Base-by-base conservation (phyloP, 169 alveolate genomes). In the Theileria parva region DNA sequence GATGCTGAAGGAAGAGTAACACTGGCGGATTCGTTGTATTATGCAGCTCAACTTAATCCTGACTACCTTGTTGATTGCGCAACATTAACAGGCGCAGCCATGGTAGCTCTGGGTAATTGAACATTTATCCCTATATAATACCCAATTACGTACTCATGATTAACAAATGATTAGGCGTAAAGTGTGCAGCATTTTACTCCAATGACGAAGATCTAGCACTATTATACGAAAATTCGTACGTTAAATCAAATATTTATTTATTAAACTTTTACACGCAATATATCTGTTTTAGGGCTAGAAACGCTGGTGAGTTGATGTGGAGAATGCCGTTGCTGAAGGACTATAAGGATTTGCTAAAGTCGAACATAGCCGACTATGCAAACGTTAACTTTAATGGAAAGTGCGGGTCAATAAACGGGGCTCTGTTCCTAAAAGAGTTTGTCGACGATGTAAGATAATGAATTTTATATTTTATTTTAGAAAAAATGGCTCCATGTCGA, bases 1-100 rank as follows among this genome's bases (percentile, higher is more conserved):
- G 99, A 97, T 89, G 99, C 99, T 19, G 99, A 97, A 85, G 99
- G 99, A 9, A 88, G 99, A 69, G 93, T 97, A 9, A 93, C 98
- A 17, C 85, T 97, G 61, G 99, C 98, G n/a, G 99, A 97, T 67
- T 97, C 99, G 6, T 88, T 97, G 72, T 93, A 96, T 53, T 96
- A 95, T 85, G 97, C 97, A 12, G 95, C 93, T 70, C 91, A 94
- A 30, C 72, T 91, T 44, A 81, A 89, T 11, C 97, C 96, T 2
- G 96, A 94, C 63, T 79, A 86, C 53, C 87, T 97, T 55, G 80
- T 97, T 27, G 99, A 97, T 63, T 74, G 94, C 32, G 99, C 99
- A 44, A 97, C 99, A 34, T 93, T 97, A 50, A 97, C 99, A 27
- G 99, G 99, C 25, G 98, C 97, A 0, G 81, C 85, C 77, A 77